These are phyloP conservation scores for Rachicladosporium sp. DNA, from an alignment of 2,329 filamentous ascomycete species.

Conservation along the genomic window DNA sequence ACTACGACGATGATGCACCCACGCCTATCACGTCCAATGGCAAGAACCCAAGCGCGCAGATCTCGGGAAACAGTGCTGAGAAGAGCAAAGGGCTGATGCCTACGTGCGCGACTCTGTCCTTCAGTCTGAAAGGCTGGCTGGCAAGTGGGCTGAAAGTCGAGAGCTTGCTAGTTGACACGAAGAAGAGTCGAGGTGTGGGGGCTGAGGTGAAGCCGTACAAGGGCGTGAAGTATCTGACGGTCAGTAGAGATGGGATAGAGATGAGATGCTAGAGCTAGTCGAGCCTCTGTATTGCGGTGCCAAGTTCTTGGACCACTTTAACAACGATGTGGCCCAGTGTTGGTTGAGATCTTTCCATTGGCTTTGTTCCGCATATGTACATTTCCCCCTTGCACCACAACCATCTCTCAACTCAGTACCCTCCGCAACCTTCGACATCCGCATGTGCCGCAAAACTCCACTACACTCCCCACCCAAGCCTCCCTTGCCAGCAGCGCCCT, in stretches of 20 bases:
- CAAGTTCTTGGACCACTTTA: no score
- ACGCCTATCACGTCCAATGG: conserved; percentile 9
- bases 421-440: no score
- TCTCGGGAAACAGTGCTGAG: conserved; percentile 3
- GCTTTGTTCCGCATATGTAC: no score
- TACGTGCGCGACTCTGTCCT: conserved; percentile 33
- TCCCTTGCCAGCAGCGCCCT: no score
- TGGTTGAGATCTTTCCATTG: no score
- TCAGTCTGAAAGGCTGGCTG: conserved; percentile 49
- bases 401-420: no score
- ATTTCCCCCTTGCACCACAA: no score
- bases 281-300: no score
- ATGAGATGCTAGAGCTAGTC: conserved; percentile 25
- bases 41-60: conserved; percentile 31
- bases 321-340: no score
- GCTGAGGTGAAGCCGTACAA: conserved; percentile 91
- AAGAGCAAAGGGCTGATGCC: conserved; percentile 37
- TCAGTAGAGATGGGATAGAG: conserved; percentile 45
- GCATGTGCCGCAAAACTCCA: no score
- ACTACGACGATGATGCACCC: conserved; percentile 23
- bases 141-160: conserved; percentile 54
- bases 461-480: no score
- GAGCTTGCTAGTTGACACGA: conserved; percentile 50
- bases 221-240: conserved; percentile 91
- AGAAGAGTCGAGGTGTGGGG: conserved; percentile 72